Evolutionary conservation across 352 stramenopile genomes (phyloP).

Genomic region (Phytophthora macrochlamydospora): DNA sequence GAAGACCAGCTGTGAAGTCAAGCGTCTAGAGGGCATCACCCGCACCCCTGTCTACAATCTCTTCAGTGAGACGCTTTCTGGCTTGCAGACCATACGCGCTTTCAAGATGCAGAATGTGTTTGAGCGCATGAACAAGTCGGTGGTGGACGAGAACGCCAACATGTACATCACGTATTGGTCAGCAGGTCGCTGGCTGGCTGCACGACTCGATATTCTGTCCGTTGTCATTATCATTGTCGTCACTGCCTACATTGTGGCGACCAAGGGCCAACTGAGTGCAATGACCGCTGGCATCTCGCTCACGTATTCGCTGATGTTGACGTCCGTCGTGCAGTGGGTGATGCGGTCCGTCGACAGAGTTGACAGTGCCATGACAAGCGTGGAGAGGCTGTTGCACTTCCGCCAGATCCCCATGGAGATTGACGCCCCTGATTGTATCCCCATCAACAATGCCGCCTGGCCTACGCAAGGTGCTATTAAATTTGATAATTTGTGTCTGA

Average conservation of each 20-base stretch:
- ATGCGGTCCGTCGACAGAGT: slow-evolving; percentile 39
- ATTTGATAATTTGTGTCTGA: slow-evolving; percentile 36
- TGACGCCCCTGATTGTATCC: slow-evolving; percentile 1
- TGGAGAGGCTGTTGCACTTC: slow-evolving; percentile 39
- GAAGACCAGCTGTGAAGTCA: slow-evolving; percentile 82
- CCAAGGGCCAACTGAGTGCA: slow-evolving; percentile 39
- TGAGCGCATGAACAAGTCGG: slow-evolving; percentile 40
- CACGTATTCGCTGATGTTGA: slow-evolving; percentile 18
- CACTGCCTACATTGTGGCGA: slow-evolving; percentile 82
- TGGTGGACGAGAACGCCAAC: slow-evolving; percentile 45
- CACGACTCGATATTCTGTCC: slow-evolving; percentile 85
- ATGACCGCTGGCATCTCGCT: slow-evolving; percentile 20
- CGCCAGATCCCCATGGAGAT: slow-evolving; percentile 44
- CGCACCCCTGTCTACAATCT: slow-evolving; percentile 25
- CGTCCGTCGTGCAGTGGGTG: slow-evolving; percentile 46
- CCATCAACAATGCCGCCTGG: slow-evolving; percentile 24
- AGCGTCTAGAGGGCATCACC: slow-evolving; percentile 91
- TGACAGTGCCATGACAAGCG: slow-evolving; percentile 47
- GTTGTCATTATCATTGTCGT: slow-evolving; percentile 89
- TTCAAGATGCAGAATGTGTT: slow-evolving; percentile 48
- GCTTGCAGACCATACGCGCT: slow-evolving; percentile 22
- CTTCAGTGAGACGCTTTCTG: slow-evolving; percentile 16
- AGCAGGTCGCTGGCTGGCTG: slow-evolving; percentile 90
- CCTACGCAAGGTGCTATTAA: slow-evolving; percentile 31
- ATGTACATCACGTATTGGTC: slow-evolving; percentile 52